phyloP scores from a whole-genome alignment of 2,329 filamentous ascomycete genomes.

The Xylariomycetidae sp. region DNA sequence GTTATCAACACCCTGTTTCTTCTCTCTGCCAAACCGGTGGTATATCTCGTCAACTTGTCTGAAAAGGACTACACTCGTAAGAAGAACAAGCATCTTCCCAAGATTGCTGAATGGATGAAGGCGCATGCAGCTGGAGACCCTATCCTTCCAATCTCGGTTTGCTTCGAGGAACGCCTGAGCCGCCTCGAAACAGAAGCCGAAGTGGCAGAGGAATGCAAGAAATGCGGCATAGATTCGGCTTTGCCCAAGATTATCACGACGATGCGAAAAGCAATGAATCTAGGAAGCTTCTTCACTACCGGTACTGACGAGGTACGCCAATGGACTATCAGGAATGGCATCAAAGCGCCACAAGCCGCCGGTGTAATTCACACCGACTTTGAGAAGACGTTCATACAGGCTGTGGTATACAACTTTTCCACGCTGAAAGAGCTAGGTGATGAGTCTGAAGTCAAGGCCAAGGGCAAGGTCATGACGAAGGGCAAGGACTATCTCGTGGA shows the following conservation, averaged over 20 bases:
- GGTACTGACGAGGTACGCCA: slow-evolving; percentile 95
- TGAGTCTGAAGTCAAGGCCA: slow-evolving; percentile 82
- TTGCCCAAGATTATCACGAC: slow-evolving; percentile 87
- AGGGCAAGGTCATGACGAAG: slow-evolving; percentile 97
- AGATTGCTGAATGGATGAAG: slow-evolving; percentile 95
- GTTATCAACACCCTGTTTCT: slow-evolving; percentile 96
- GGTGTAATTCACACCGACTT: slow-evolving; percentile 99
- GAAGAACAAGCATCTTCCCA: slow-evolving; percentile 98
- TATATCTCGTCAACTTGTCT: slow-evolving; percentile 94
- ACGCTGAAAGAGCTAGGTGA: slow-evolving; percentile 81
- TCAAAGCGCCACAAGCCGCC: slow-evolving; percentile 94
- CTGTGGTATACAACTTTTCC: slow-evolving; percentile 85
- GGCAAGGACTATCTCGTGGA: slow-evolving; percentile 94
- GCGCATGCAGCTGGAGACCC: slow-evolving; percentile 81
- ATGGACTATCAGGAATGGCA: slow-evolving; percentile 95
- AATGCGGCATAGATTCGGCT: slow-evolving; percentile 76
- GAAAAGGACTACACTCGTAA: slow-evolving; percentile 97
- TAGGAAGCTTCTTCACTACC: slow-evolving; percentile 95
- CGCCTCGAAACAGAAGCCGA: slow-evolving; percentile 73
- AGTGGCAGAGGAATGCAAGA: slow-evolving; percentile 82
- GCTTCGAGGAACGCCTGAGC: slow-evolving; percentile 87
- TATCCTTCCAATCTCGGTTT: slow-evolving; percentile 88
- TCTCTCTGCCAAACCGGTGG: slow-evolving; percentile 91
- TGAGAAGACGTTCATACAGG: slow-evolving; percentile 99
- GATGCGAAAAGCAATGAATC: slow-evolving; percentile 88